These are phyloP conservation scores for Salix caprea DNA, from an alignment of 345 rosid genomes.

Conservation along the genomic window DNA sequence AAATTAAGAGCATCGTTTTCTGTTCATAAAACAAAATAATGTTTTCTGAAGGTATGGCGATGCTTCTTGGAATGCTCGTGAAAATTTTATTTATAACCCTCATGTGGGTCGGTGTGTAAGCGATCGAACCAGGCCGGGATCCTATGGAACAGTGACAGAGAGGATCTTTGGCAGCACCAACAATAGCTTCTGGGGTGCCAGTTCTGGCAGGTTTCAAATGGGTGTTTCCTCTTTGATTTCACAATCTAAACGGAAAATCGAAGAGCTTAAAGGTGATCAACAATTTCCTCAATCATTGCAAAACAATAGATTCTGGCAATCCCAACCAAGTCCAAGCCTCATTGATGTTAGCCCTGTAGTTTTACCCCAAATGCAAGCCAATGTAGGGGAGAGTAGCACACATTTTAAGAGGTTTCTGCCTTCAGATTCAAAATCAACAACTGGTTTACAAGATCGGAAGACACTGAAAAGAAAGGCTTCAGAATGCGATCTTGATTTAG, in stretches of 20 bases:
- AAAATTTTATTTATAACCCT: slow-evolving; percentile 21
- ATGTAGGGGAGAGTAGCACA: slow-evolving; percentile 1
- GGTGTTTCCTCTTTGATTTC: slow-evolving; percentile 12
- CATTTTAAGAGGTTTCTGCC: neutral
- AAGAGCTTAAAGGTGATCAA: slow-evolving; percentile 9
- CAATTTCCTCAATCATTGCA: neutral
- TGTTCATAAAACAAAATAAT: neutral
- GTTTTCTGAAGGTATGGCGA: slow-evolving; percentile 45
- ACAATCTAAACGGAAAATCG: slow-evolving; percentile 17
- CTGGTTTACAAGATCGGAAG: slow-evolving; percentile 20
- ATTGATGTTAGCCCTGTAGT: slow-evolving; percentile 1
- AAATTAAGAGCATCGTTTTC: too few species aligned
- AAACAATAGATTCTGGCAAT: slow-evolving; percentile 13
- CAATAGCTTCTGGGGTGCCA: slow-evolving; percentile 12
- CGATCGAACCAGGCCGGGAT: slow-evolving; percentile 32
- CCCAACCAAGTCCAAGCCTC: slow-evolving; percentile 12
- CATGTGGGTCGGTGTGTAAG: slow-evolving; percentile 34
- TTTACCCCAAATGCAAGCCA: neutral
- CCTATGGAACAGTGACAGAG: slow-evolving; percentile 27
- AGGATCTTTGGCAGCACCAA: slow-evolving; percentile 28
- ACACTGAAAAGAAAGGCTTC: slow-evolving; percentile 36
- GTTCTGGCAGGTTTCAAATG: slow-evolving; percentile 10
- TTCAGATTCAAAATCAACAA: slow-evolving; percentile 7
- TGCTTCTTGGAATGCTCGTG: slow-evolving; percentile 52
- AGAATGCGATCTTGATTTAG: slow-evolving; percentile 27